Conservation (phyloP, 768 basidiomycete species). For the Tulasnella sp. region DNA sequence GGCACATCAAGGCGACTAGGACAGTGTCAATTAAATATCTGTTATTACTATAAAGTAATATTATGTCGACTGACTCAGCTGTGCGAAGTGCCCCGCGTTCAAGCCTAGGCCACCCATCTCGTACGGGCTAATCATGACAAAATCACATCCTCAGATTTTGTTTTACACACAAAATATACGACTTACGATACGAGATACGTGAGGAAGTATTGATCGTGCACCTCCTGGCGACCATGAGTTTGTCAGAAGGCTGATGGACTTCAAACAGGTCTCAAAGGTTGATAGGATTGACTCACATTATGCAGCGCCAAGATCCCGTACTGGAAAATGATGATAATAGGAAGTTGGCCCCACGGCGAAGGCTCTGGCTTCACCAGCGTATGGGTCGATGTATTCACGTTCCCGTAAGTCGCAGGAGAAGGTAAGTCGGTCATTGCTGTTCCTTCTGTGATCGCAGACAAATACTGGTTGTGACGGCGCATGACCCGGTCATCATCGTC, state of each 20-base stretch:
- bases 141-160: background rate
- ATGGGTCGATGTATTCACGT: background rate
- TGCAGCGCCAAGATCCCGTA: conserved; percentile 86
- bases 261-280: background rate
- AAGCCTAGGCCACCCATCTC: conserved; percentile 82
- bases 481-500: background rate
- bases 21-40: background rate
- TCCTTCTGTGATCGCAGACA: conserved; percentile 10
- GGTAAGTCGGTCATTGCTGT: background rate
- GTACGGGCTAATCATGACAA: conserved; percentile 45
- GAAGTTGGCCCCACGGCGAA: conserved; percentile 63
- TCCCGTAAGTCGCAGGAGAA: background rate
- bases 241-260: background rate
- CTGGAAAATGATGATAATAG: conserved; percentile 76
- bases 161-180: conserved; percentile 17
- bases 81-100: conserved; percentile 84
- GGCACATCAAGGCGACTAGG: conserved; percentile 81
- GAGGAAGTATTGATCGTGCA: conserved; percentile 85
- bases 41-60: too few relatives aligned
- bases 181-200: conserved; percentile 83
- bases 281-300: conserved; percentile 27
- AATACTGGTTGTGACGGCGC: background rate
- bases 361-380: conserved; percentile 25
- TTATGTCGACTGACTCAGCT: conserved; percentile 49
- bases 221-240: conserved; percentile 37